These are phyloP conservation scores for Nepenthes alata DNA, from an alignment of 179 eudicot genomes.

Conservation along the genomic window DNA sequence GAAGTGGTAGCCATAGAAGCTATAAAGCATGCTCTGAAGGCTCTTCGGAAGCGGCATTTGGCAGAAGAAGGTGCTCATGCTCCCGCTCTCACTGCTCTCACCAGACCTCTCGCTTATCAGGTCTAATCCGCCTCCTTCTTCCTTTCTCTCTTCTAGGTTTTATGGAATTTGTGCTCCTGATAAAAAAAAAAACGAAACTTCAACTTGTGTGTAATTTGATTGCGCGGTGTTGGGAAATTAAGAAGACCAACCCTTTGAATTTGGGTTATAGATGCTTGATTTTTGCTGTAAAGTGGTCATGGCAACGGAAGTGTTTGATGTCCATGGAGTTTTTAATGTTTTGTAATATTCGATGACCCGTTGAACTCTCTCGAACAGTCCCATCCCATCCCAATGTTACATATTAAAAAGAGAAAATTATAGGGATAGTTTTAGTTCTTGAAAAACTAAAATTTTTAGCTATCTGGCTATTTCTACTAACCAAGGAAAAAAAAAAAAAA, in stretches of 20 bases:
- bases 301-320: too few species aligned
- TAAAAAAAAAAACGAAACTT: not conserved
- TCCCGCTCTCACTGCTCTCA: constrained; percentile 54
- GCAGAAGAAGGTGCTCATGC: constrained; percentile 74
- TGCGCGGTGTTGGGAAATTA: not conserved
- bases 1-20: constrained; percentile 41
- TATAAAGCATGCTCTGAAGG: constrained; percentile 56
- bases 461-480: too few species aligned
- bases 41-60: constrained; percentile 69
- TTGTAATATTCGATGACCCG: too few species aligned
- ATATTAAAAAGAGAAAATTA: too few species aligned
- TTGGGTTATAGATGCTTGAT: not conserved
- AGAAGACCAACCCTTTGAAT: not conserved
- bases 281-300: not conserved
- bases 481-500: too few species aligned
- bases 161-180: not conserved
- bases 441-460: too few species aligned
- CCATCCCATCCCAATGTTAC: too few species aligned
- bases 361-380: too few species aligned
- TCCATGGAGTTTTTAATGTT: too few species aligned
- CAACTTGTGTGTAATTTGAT: not conserved
- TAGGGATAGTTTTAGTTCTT: too few species aligned
- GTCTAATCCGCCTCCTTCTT: constrained; percentile 12
- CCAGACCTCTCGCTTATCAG: constrained; percentile 61
- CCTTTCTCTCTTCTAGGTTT: constrained; percentile 3